Conservation (phyloP, 306 rosid genomes). For the Fagus crenata region DNA sequence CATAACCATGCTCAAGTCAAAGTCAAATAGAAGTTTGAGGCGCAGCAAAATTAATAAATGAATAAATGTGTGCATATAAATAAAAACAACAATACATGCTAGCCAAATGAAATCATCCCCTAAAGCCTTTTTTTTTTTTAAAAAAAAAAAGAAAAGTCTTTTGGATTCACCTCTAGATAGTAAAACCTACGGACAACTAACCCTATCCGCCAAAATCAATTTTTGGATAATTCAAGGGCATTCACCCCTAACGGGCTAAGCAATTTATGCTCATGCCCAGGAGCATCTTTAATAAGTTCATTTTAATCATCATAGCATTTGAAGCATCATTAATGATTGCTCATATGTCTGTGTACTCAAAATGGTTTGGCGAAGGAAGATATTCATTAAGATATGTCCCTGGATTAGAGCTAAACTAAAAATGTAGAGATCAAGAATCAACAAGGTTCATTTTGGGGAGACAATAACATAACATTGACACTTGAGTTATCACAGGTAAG, state of each 20-base stretch:
- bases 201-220: too few species aligned
- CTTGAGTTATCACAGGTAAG: background rate
- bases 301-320: background rate
- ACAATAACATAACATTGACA: background rate
- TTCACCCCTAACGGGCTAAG: too few species aligned
- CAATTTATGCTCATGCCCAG: too few species aligned
- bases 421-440: background rate
- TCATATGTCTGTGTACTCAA: background rate
- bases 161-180: too few species aligned
- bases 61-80: background rate
- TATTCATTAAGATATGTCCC: background rate
- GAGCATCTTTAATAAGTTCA: background rate
- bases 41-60: background rate
- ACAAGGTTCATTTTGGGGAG: background rate
- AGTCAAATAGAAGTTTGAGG: background rate
- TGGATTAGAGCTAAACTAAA: background rate
- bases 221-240: too few species aligned
- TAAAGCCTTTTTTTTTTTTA: background rate
- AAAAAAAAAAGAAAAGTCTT: too few species aligned
- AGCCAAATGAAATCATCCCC: background rate
- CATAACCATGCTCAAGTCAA: constrained; percentile 4
- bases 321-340: background rate
- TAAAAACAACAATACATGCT: background rate
- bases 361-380: background rate
- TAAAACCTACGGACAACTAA: too few species aligned